Evolutionary conservation across 306 rosid species (phyloP).

Genomic region (Echinosophora koreensis): DNA sequence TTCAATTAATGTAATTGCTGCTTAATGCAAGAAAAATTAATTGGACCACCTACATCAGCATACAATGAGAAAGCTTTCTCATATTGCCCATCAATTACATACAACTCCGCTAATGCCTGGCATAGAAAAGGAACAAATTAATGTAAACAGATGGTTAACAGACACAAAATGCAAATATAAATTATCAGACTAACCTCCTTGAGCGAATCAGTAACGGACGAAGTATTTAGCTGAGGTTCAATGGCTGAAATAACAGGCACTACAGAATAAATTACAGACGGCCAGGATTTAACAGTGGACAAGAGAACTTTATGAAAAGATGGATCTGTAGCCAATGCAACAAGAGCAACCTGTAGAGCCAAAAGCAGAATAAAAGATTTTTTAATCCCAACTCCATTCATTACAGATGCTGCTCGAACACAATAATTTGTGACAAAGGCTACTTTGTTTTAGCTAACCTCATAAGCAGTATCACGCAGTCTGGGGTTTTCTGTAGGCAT

Average conservation of each 20-base stretch:
- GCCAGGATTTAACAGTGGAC: constrained; percentile 86
- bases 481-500: constrained; percentile 88
- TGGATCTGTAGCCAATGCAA: constrained; percentile 91
- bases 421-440: constrained; percentile 17
- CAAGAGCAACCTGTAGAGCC: constrained; percentile 88
- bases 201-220: constrained; percentile 83
- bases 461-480: constrained; percentile 94
- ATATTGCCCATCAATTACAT: constrained; percentile 82
- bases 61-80: constrained; percentile 87
- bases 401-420: constrained; percentile 8
- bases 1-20: constrained; percentile 25
- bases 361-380: constrained; percentile 39
- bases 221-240: constrained; percentile 91
- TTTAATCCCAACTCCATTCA: constrained; percentile 30
- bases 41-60: constrained; percentile 87
- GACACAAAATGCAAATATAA: constrained; percentile 36
- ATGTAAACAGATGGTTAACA: constrained; percentile 29
- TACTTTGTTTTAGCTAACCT: constrained; percentile 67
- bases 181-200: constrained; percentile 71
- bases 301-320: constrained; percentile 84
- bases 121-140: constrained; percentile 41
- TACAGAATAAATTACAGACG: constrained; percentile 77
- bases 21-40: constrained; percentile 37
- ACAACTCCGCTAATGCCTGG: constrained; percentile 92
- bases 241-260: constrained; percentile 91